A percentile compares a stretch with the other conserved stretches of the same genome.
phyloP scores from a whole-genome alignment of 176 grass and related monocot genomes.

The Ananas comosus region DNA sequence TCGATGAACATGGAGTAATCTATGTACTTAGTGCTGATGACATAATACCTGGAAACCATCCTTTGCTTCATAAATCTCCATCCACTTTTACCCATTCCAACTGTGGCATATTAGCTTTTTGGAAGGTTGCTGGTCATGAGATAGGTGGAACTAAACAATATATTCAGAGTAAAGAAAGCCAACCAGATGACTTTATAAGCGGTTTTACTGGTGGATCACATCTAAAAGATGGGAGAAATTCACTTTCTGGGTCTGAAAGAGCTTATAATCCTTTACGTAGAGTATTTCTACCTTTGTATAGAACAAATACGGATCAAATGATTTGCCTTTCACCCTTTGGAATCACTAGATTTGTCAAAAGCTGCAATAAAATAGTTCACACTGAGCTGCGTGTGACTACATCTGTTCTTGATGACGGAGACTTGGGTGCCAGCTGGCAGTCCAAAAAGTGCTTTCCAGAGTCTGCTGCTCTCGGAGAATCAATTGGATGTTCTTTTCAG shows the following conservation, averaged over 20 bases:
- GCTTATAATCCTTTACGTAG: slow-evolving; percentile 37
- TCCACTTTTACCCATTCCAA: slow-evolving; percentile 28
- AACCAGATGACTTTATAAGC: slow-evolving; percentile 33
- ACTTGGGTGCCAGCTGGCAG: slow-evolving; percentile 23
- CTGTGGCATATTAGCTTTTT: slow-evolving; percentile 42
- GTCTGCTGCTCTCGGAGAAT: slow-evolving; percentile 42
- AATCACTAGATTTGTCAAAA: slow-evolving; percentile 53
- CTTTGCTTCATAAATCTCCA: slow-evolving; percentile 20
- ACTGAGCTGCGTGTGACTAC: slow-evolving; percentile 35
- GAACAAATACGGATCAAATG: slow-evolving; percentile 39
- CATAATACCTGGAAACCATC: slow-evolving; percentile 49
- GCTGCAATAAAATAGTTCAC: slow-evolving; percentile 47
- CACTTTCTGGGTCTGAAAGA: slow-evolving; percentile 9
- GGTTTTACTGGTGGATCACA: slow-evolving; percentile 38
- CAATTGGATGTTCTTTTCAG: slow-evolving; percentile 63
- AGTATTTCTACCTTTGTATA: slow-evolving; percentile 67
- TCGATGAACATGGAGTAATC: slow-evolving; percentile 64
- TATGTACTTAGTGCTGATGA: slow-evolving; percentile 65
- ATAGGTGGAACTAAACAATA: slow-evolving; percentile 55
- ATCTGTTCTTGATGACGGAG: slow-evolving; percentile 33
- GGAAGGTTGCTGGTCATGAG: slow-evolving; percentile 66
- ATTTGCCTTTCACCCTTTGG: slow-evolving; percentile 85
- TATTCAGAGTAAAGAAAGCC: slow-evolving; percentile 23
- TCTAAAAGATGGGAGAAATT: slow-evolving; percentile 28
- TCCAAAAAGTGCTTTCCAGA: slow-evolving; percentile 28